Conservation (phyloP, 768 basidiomycete species). For the Mycena crocata region DNA sequence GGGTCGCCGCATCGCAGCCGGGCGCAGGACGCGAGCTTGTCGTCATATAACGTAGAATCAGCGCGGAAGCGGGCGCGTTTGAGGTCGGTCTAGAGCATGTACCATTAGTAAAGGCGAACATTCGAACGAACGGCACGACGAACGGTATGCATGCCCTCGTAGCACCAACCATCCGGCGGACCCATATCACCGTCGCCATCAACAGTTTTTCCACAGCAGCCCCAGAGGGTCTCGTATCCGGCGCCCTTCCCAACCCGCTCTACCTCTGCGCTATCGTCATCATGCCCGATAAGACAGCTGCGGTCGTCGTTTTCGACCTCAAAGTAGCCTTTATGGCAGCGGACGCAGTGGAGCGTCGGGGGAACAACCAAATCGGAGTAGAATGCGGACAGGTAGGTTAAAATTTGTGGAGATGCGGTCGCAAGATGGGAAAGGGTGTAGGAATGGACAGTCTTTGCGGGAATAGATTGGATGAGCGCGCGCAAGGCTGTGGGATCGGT, state of each 20-base stretch:
- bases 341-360: conserved; percentile 76
- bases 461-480: conserved; percentile 67
- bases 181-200: conserved; percentile 86
- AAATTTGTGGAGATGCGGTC: conserved; percentile 48
- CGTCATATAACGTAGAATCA: conserved; percentile 74
- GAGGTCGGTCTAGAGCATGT: conserved; percentile 63
- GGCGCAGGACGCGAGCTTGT: conserved; percentile 75
- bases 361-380: conserved; percentile 74
- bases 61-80: conserved; percentile 85
- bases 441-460: conserved; percentile 72
- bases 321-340: conserved; percentile 78
- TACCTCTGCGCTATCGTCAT: conserved; percentile 84
- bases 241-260: conserved; percentile 62
- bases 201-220: conserved; percentile 78
- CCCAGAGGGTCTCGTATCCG: conserved; percentile 70
- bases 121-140: conserved; percentile 39
- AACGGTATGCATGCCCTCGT: conserved; percentile 84
- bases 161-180: conserved; percentile 89
- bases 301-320: conserved; percentile 81
- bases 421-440: conserved; percentile 68
- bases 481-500: conserved; percentile 57
- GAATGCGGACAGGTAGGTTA: conserved; percentile 65
- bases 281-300: conserved; percentile 77
- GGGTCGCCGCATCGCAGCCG: conserved; percentile 65
- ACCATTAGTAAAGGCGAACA: conserved; percentile 8